Percentiles rank a stretch among this genome's conserved stretches.
phyloP scores from a whole-genome alignment of 2,329 filamentous ascomycete genomes.

The Aspergillus sp. region DNA sequence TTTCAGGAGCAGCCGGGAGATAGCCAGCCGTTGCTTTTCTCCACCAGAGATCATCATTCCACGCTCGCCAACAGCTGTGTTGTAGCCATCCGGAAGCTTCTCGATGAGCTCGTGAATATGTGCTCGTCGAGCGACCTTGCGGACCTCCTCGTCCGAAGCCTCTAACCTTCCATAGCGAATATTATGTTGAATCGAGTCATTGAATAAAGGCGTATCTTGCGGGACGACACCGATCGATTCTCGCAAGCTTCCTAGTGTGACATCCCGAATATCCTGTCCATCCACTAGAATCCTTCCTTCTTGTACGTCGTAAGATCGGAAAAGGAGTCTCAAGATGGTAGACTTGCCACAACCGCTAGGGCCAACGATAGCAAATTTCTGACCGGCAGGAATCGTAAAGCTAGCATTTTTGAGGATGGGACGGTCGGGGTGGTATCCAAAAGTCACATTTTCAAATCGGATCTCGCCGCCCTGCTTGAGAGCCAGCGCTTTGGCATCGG shows the following conservation, averaged over 20 bases:
- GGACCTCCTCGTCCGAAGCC: constrained; percentile 70
- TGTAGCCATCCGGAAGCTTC: constrained; percentile 81
- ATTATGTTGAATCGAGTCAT: constrained; percentile 93
- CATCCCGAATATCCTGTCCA: constrained; percentile 83
- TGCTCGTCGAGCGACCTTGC: constrained; percentile 76
- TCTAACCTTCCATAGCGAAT: constrained; percentile 87
- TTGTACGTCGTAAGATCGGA: constrained; percentile 92
- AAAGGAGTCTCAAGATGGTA: constrained; percentile 84
- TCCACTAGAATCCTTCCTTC: constrained; percentile 84
- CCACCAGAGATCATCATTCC: constrained; percentile 96
- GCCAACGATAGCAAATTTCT: constrained; percentile 94
- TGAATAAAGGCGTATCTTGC: constrained; percentile 95
- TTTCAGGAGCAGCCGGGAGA: constrained; percentile 81
- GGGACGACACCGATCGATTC: constrained; percentile 90
- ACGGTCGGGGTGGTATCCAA: constrained; percentile 84
- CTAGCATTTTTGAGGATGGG: constrained; percentile 83
- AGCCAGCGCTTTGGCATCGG: constrained; percentile 69
- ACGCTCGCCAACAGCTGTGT: constrained; percentile 87
- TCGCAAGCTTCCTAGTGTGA: constrained; percentile 79
- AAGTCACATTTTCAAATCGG: constrained; percentile 89
- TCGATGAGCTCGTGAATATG: constrained; percentile 80
- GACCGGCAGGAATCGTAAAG: constrained; percentile 88
- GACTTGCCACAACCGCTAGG: constrained; percentile 96
- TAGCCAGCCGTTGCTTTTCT: constrained; percentile 87
- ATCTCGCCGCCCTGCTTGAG: constrained; percentile 83